Evolutionary conservation across 495 filamentous ascomycete genomes (phyloP), one percentile per base, ranked within the genome.

Genomic region (Talaromyces borbonicus): DNA sequence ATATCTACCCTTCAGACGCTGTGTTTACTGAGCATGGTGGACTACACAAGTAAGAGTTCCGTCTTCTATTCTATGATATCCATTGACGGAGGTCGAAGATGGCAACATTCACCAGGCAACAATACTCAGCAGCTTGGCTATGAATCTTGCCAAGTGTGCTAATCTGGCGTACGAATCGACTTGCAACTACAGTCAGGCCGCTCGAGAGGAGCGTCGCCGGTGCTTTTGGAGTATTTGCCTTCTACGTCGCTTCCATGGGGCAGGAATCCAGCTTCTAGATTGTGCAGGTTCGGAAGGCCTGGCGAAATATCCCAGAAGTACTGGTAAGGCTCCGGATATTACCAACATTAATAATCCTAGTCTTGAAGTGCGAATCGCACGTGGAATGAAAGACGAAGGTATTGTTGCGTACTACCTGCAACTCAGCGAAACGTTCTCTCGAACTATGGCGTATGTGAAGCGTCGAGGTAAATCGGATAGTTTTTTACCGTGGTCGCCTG

Each of bases 161-260:
- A 65, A 66, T 47, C 53, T 73, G 7, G 64, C 55, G 3, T 52
- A 51, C 2, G 68, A 71, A 48, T 47, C 60, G 14, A 53, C 58
- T 8, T 18, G 48, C 2, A 11, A 39, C 7, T 44, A 56, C 8
- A 56, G 52, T 16, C 40, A 31, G 1, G 35, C 55, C 5, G 32
- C 51, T 8, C 64, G 58, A 6, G 69, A 72, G 48, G 69, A 73
- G 40, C 60, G 69, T 18, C 49, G 68, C 29, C 56, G 69, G 20
- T 73, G 69, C 37, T 73, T 71, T 26, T 73, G 69, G 69, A 68
- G 68, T 18, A 63, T 73, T 14, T 73, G 59, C 48, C 57, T 73
- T 7, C 56, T 73, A 22, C 71, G 68, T 32, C 54, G 64, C 16
- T 57, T 73, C 1, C 69, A 73, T 22, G 68, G 67, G 3, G 63